Evolutionary conservation across 2,329 filamentous ascomycete genomes (phyloP), one percentile per base, ranked within the genome.

Genomic region (Fusarium oligoseptatum): DNA sequence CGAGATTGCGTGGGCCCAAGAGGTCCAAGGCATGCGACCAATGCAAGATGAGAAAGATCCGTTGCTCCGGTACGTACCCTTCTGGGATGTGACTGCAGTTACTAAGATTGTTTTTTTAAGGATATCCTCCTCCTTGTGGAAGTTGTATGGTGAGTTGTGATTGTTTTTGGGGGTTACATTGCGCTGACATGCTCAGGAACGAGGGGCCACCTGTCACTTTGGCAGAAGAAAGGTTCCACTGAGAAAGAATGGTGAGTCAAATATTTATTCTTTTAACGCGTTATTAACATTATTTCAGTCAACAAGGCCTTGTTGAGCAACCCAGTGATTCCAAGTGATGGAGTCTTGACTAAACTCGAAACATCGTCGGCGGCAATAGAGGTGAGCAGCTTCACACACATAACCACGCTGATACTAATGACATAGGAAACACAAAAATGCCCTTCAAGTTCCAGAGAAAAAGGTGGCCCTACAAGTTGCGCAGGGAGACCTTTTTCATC

Each of bases 41-140:
- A 15, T 77, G 76, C 69, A 77, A 77, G 58, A 32, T 52, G 20
- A 65, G 75, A 17, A 77, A 77, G 67, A 72, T 77, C 56, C 57
- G 73, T 8, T 77, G 75, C 34, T 77, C 75, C 32, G 75, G 75
- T 76, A 69, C 15, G 62, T 20, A 17, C 24, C 34, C 11, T 17
- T 3, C 6, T n/a, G 4, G 3, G 36, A 27, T 12, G 5, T 61
- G 45, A 45, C 58, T 68, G 27, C 6, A 8, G 50, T 15, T 55
- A 55, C 50, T 55, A 20, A 55, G 29, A 50, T 17, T 15, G 45
- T 17, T 15, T 15, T 2, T 12, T 41, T 3, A 48, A 77, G 75
- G 76, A 3, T 76, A 68, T 27, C 76, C 76, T 39, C 57, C 76
- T 0, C 76, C 76, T 10, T 77, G 76, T 6, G 29, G 36, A 10